These are phyloP conservation scores for Cymbidium sinense DNA, from an alignment of 106 monocot genomes.

Conservation along the genomic window DNA sequence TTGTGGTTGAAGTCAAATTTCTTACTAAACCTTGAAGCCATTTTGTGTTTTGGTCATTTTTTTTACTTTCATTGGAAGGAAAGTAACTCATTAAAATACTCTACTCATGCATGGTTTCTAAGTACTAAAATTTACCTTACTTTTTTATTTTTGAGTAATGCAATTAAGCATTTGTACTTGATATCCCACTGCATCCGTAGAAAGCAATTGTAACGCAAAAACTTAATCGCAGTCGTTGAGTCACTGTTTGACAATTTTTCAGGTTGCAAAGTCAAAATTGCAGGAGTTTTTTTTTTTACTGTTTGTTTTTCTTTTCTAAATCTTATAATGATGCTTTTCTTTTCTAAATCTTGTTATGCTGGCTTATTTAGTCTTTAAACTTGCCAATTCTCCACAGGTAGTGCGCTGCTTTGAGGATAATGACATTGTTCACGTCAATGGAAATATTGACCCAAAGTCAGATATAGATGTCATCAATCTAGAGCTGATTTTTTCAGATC, in stretches of 20 bases:
- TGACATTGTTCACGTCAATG: conserved; percentile 96
- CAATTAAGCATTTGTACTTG: not conserved
- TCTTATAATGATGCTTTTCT: not conserved
- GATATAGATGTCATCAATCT: conserved; percentile 98
- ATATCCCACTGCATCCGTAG: not conserved
- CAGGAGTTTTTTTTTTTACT: not conserved
- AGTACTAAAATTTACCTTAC: not conserved
- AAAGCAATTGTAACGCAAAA: not conserved
- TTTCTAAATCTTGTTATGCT: not conserved
- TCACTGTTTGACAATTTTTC: not conserved
- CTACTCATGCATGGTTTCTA: conserved; percentile 3
- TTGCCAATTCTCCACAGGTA: conserved; percentile 42
- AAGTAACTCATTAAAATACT: not conserved
- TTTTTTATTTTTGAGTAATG: not conserved
- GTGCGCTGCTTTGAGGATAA: conserved; percentile 99
- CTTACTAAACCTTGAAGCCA: not conserved
- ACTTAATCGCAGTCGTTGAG: not conserved
- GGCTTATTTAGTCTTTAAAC: not conserved
- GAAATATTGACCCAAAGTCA: conserved; percentile 94
- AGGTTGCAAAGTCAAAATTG: not conserved
- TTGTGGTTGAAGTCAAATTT: not conserved
- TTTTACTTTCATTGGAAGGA: conserved; percentile 1
- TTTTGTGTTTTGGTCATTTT: not conserved
- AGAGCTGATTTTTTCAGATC: conserved; percentile 96
- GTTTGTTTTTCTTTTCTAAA: not conserved